phyloP scores from a whole-genome alignment of 148 eudicot genomes.

The Pouteria glomerata region DNA sequence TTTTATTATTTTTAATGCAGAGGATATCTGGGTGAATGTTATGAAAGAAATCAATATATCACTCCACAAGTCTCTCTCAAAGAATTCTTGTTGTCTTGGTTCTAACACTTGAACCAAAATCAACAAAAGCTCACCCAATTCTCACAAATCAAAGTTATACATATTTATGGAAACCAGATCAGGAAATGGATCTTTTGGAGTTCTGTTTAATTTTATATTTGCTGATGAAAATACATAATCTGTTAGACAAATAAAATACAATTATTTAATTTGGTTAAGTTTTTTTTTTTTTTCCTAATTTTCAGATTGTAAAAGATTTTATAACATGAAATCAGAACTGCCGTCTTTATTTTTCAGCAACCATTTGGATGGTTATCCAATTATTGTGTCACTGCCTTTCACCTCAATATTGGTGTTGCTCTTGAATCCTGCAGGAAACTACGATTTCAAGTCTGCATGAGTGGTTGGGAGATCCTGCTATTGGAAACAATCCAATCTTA shows the following conservation, averaged over 20 bases:
- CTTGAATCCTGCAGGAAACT: slow-evolving; percentile 46
- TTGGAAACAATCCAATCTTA: slow-evolving; percentile 68
- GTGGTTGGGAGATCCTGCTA: slow-evolving; percentile 78
- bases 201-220: background rate
- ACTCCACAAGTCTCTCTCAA: too few relatives aligned
- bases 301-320: background rate
- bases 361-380: background rate
- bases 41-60: too few relatives aligned
- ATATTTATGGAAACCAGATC: background rate
- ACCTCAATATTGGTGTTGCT: background rate
- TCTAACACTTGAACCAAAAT: too few relatives aligned
- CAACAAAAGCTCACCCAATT: too few relatives aligned
- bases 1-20: too few relatives aligned
- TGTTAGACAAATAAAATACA: background rate
- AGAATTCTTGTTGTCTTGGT: too few relatives aligned
- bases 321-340: background rate
- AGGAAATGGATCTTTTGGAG: background rate
- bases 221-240: background rate
- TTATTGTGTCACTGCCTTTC: background rate
- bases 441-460: slow-evolving; percentile 65
- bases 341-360: background rate
- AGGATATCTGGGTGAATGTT: too few relatives aligned
- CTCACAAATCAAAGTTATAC: too few relatives aligned
- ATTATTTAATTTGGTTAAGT: background rate
- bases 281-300: background rate